Evolutionary conservation across 2,329 filamentous ascomycete genomes (phyloP), one percentile per base, ranked within the genome.

Genomic region (Dactylellina leptospora): DNA sequence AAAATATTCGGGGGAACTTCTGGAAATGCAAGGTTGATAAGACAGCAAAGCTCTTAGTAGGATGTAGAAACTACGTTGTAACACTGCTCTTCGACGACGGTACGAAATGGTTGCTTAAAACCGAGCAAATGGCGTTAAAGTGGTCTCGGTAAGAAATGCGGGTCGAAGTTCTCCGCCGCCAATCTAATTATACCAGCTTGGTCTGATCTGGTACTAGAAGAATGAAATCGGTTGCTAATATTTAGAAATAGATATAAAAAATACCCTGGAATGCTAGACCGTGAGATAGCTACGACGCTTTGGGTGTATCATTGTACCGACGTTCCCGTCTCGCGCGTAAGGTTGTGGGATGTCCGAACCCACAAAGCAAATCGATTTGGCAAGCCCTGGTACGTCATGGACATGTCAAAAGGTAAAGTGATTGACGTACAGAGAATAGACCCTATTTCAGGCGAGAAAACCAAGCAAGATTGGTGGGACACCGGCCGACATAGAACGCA

Each of bases 31-130:
- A 40, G 8, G 42, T 64, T 25, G 68, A 64, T 28, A 55, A 66
- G 10, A 36, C 28, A 23, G 45, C 40, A 13, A 42, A 16, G 1
- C 22, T 73, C 13, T 27, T 55, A 11, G 68, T 73, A 33, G 68
- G 68, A 16, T 73, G 59, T 38, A 44, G 68, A 16, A 73, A 73
- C 28, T 73, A 73, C 20, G 59, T 73, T 16, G 59, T 73, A 3
- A 51, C 51, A 3, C 28, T 73, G 3, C 4, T 55, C 5, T 73
- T 73, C 23, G 68, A 73, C 10, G 68, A 73, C 25, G 68, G 68
- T 18, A 60, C 40, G 0, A 64, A 42, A 28, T 73, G 68, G 68
- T 30, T 73, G 25, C 60, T 73, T 9, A 73, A 73, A 30, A 66
- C 60, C 1, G 53, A 13, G 22, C 68, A 73, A 20, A 27, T 53